Evolutionary conservation across 2,329 filamentous ascomycete species (phyloP), one percentile per base, ranked within the genome.

Genomic region (Myriosclerotinia scirpicola): DNA sequence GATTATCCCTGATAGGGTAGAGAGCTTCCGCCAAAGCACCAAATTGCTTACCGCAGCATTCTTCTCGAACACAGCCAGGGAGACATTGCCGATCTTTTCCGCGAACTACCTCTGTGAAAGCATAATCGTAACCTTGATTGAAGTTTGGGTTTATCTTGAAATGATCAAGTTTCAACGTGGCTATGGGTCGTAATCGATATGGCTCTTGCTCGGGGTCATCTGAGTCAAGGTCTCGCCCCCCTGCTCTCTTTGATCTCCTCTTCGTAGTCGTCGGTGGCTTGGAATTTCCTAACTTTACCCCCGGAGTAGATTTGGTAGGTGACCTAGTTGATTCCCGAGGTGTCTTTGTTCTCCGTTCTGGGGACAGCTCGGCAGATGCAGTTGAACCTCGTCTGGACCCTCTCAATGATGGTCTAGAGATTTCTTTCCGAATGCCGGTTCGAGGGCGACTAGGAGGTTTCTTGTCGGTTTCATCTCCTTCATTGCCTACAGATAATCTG

Each of bases 81-180:
- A 90, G 77, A 71, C 85, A 87, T 71, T 83, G 82, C 26, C 87
- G 85, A 53, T 84, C 82, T 68, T 81, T 83, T 52, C 81, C 83
- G 65, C 88, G 85, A 40, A 90, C 80, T 14, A 87, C 84, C 65
- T 89, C 84, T 9, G 79, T 77, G 74, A 84, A 90, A 14, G 87
- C 87, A 73, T 83, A 87, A 64, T 84, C 81, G 52, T 83, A 77
- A 8, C 86, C 85, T 62, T 86, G 79, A 67, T 88, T 88, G 72
- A 81, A 82, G 4, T 79, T 77, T 2, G 86, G 83, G 66, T 91
- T 90, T 67, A 89, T 80, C 72, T 84, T 89, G 79, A 91, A 91
- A 77, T 90, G 83, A 30, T 79, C 76, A 1, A 81, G 73, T 15
- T 70, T 75, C 5, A 86, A 78, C 36, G 77, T 74, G 17, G 74